phyloP scores from a whole-genome alignment of 345 rosid genomes.

The Linum tenue region DNA sequence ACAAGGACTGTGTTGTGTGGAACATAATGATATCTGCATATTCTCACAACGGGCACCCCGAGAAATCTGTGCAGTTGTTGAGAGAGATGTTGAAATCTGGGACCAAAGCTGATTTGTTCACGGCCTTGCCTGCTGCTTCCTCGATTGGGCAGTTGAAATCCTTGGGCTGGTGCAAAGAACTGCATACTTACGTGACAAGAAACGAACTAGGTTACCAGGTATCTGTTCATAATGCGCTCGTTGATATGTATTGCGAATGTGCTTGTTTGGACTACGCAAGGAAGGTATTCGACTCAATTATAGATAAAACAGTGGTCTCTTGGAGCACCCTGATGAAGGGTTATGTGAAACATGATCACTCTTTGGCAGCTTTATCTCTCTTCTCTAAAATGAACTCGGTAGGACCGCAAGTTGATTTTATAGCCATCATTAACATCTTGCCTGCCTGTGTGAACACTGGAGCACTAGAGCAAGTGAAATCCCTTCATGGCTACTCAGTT shows the following conservation, averaged over 20 bases:
- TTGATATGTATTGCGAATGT: constrained; percentile 39
- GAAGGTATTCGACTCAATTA: constrained; percentile 26
- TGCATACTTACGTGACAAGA: constrained; percentile 32
- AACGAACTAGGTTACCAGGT: constrained; percentile 33
- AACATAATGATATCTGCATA: constrained; percentile 40
- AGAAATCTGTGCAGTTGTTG: constrained; percentile 23
- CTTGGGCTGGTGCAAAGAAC: constrained; percentile 25
- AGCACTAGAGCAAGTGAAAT: constrained; percentile 37
- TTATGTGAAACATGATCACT: constrained; percentile 26
- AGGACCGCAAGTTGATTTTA: constrained; percentile 33
- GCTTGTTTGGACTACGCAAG: constrained; percentile 27
- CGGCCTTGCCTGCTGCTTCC: constrained; percentile 34
- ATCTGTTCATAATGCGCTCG: constrained; percentile 33
- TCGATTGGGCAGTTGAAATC: constrained; percentile 28
- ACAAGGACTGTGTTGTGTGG: constrained; percentile 40
- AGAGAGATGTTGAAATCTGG: constrained; percentile 26
- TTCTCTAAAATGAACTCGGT: constrained; percentile 30
- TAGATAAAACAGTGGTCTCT: constrained; percentile 30
- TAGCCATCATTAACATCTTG: constrained; percentile 35
- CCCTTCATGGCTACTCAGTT: constrained; percentile 35
- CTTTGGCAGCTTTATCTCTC: constrained; percentile 37
- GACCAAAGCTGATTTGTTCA: constrained; percentile 34
- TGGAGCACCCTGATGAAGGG: constrained; percentile 55
- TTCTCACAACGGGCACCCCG: constrained; percentile 25
- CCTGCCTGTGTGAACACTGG: constrained; percentile 42